A percentile compares a stretch with the other conserved stretches of the same genome.
Conservation (phyloP, 345 rosid species). For the Moricandia arvensis region DNA sequence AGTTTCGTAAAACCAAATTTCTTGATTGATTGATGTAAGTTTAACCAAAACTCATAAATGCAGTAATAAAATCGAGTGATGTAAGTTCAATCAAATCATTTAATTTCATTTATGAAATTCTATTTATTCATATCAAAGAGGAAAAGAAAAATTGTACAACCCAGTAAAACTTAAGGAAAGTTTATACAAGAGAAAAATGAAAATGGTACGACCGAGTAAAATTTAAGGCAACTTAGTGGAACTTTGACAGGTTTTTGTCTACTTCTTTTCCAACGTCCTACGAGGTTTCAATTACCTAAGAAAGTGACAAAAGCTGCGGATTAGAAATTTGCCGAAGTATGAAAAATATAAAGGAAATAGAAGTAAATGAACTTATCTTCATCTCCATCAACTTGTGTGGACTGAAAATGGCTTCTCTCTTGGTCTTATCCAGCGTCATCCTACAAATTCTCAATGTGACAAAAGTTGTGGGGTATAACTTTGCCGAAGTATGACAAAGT, state of each 20-base stretch:
- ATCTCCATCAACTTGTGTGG: neutral
- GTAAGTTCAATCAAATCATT: too few species aligned
- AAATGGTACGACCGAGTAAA: too few species aligned
- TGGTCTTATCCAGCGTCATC: neutral
- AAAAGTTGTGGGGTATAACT: neutral
- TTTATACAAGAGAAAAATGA: too few species aligned
- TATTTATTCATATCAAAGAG: too few species aligned
- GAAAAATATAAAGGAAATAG: neutral
- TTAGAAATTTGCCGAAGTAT: neutral
- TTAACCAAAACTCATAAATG: too few species aligned
- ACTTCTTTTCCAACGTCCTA: neutral
- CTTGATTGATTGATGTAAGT: too few species aligned
- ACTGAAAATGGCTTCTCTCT: neutral
- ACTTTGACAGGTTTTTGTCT: neutral
- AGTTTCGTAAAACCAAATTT: too few species aligned
- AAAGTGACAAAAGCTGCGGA: neutral
- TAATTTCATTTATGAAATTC: too few species aligned
- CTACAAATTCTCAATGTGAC: neutral
- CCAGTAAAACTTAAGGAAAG: too few species aligned
- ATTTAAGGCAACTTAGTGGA: neutral
- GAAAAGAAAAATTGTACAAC: too few species aligned
- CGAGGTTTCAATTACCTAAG: neutral
- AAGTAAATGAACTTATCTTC: neutral
- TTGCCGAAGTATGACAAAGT: too few species aligned
- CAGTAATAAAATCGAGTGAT: too few species aligned